Evolutionary conservation across 495 filamentous ascomycete species (phyloP), one percentile per base, ranked within the genome.

Genomic region (Lineolata rhizophorae): DNA sequence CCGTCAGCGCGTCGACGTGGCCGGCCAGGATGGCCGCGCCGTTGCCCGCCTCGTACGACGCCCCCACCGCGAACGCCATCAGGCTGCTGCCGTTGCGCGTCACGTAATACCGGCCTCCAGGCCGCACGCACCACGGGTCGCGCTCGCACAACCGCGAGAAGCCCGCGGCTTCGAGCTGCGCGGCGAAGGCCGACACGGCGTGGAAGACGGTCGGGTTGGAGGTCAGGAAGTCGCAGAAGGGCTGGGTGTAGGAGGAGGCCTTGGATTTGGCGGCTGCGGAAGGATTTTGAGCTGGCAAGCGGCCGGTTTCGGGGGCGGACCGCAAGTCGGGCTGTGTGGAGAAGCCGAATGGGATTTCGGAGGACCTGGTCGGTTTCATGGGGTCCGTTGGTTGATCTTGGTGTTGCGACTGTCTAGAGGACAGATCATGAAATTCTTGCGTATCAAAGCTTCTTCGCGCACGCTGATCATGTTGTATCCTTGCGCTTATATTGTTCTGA

Each of bases 141-240:
- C 84, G 68, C 52, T 83, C 74, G 5, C 70, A 73, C 12, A 97
- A 70, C 58, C 71, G 69, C 37, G 55, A 63, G 54, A 76, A 97
- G 25, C 80, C 84, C 18, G 66, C 54, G 16, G 60, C 60, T 38
- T 66, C 56, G 30, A 92, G 66, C 38, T 78, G 64, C 41, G 67
- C 59, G 38, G 71, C 67, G 46, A 90, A 78, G 39, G 74, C 64
- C 35, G 64, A 61, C 18, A 91, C 78, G 8, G 78, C 69, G 44
- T 97, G 87, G 49, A 85, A 97, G 27, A 91, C 70, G 5, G 87
- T 97, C 0, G 87, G 85, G 48, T 92, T 91, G 18, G 72, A 56
- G 37, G 72, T 76, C 58, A 94, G 70, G 48, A 93, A 97, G 17
- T 79, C 67, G 46, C 72, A 66, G 57, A 90, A 97, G 0, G 84